phyloP scores from a whole-genome alignment of 2,329 filamentous ascomycete genomes.

The Ophiocordyceps camponoti-floridani region DNA sequence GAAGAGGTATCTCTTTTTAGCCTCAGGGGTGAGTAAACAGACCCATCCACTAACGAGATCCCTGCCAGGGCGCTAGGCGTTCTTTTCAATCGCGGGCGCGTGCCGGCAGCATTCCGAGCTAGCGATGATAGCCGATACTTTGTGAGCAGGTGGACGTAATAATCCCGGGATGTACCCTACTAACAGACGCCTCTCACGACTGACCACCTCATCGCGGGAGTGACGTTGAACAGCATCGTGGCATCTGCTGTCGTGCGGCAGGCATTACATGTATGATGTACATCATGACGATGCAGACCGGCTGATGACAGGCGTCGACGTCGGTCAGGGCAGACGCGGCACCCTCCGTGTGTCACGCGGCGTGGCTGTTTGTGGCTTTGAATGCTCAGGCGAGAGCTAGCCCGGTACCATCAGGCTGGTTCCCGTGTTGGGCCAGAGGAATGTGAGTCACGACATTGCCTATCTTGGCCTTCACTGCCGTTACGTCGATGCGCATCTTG shows the following conservation, averaged over 20 bases:
- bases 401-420: neutral
- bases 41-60: neutral
- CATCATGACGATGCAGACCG: too few species aligned
- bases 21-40: neutral
- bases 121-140: neutral
- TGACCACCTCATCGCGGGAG: too few species aligned
- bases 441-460: constrained; percentile 48
- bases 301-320: too few species aligned
- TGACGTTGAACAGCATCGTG: too few species aligned
- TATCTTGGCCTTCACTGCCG: constrained; percentile 55
- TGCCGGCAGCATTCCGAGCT: neutral
- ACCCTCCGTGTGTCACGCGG: too few species aligned
- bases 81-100: neutral
- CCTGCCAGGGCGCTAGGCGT: neutral
- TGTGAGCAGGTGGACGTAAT: neutral
- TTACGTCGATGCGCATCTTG: constrained; percentile 32
- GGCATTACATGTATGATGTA: too few species aligned
- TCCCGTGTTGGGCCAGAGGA: constrained; percentile 10
- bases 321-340: too few species aligned
- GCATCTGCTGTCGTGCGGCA: too few species aligned
- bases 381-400: neutral
- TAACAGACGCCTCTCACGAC: neutral
- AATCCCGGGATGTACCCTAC: neutral
- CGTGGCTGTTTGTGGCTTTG: too few species aligned
- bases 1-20: neutral